Evolutionary conservation across 345 rosid genomes (phyloP), one percentile per base, ranked within the genome.

Genomic region (Orychophragmus violaceus): DNA sequence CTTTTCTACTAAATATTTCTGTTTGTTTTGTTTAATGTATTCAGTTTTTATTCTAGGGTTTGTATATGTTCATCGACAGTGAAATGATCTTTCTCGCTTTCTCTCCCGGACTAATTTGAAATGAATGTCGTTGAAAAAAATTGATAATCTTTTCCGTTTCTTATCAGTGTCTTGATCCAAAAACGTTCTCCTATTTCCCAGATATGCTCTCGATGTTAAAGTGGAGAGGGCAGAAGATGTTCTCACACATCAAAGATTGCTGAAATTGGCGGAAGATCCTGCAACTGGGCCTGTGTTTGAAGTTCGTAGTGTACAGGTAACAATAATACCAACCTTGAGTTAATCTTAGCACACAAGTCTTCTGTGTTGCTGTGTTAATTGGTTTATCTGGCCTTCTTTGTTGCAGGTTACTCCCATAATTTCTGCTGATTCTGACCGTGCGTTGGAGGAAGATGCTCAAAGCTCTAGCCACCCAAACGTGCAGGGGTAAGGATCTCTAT

Each of bases 161-260:
- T 23, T 19, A 24, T 48, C 68, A 50, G 51, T 23, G 32, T 41
- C 68, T 52, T 41, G 68, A 52, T 23, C 29, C 1, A 11, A 17
- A 18, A 36, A 17, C 24, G 57, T 51, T 6, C 8, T 68, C 17
- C 4, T 46, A 2, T 37, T 18, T 58, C 14, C 55, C 63, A 90
- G 97, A 63, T 94, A 94, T 51, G 97, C 93, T 13, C 59, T 88
- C 64, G 97, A 94, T 81, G 99, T 94, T 74, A 94, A 94, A 74
- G 91, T 85, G 68, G 97, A 94, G 86, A 91, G 97, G 53, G 97
- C 99, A 29, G 99, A 85, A 62, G 97, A 90, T 76, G 97, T 94
- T 37, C 79, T 90, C 4, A 81, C 77, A 2, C 99, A 90, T 74
- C 90, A 85, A 75, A 81, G 88, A 77, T 64, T 94, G 61, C 72